These are phyloP conservation scores for Russula ochroleuca DNA, from an alignment of 768 basidiomycete genomes.

Conservation along the genomic window DNA sequence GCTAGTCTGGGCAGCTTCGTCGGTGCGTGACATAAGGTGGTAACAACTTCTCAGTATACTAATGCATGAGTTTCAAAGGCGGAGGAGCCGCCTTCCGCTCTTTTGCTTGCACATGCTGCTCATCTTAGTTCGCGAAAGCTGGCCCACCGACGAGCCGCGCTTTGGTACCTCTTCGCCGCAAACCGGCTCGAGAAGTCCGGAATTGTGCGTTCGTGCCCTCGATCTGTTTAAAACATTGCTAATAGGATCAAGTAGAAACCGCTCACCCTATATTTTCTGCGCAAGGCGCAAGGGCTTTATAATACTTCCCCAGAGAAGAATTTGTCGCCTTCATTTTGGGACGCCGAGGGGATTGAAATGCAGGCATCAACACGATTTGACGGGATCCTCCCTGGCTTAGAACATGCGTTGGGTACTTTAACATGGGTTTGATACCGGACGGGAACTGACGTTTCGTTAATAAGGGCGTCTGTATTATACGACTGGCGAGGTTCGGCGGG, in stretches of 20 bases:
- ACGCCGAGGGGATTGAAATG: conserved; percentile 53
- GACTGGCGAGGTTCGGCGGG: conserved; percentile 74
- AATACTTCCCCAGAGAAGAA: conserved; percentile 46
- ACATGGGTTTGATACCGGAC: conserved; percentile 2
- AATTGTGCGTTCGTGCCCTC: conserved; percentile 50
- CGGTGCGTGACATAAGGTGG: conserved; percentile 47
- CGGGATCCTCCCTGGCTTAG: conserved; percentile 64
- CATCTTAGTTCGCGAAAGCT: conserved; percentile 57
- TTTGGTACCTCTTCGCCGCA: conserved; percentile 78
- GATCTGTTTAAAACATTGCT: conserved; percentile 9
- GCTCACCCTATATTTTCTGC: conserved; percentile 76
- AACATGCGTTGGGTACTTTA: conserved; percentile 67
- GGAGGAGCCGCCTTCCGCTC: conserved; percentile 76
- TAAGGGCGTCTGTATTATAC: conserved; percentile 84
- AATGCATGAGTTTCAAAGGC: conserved; percentile 45
- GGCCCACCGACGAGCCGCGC: conserved; percentile 58
- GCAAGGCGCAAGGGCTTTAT: conserved; percentile 64
- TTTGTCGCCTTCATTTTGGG: conserved; percentile 79
- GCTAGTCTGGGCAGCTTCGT: conserved; percentile 81
- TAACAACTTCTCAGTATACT: conserved; percentile 4
- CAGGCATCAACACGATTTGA: conserved; percentile 47
- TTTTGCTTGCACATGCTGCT: conserved; percentile 80
- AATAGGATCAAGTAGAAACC: conserved; percentile 59
- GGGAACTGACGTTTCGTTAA: conserved; percentile 13
- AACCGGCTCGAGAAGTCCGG: conserved; percentile 79